These are phyloP conservation scores for Omphalea diandra DNA, from an alignment of 441 rosid genomes.

Conservation along the genomic window DNA sequence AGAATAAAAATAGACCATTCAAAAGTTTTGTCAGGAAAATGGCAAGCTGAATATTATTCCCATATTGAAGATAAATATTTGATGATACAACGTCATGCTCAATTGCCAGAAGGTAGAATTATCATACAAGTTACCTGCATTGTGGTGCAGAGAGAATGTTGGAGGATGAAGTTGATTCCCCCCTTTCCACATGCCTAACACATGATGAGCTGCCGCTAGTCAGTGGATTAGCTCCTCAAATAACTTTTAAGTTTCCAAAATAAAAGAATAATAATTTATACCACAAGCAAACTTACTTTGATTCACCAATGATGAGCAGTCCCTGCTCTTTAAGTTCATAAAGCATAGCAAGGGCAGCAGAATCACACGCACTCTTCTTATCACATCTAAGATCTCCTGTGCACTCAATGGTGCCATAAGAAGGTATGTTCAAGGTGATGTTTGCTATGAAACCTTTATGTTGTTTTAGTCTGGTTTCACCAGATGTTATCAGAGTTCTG, in stretches of 20 bases:
- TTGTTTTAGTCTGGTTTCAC: conserved; percentile 42
- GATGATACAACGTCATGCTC: neutral
- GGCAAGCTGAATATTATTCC: neutral
- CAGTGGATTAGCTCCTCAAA: neutral
- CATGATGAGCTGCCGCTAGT: no score
- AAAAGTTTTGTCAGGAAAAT: neutral
- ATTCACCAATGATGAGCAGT: conserved; percentile 35
- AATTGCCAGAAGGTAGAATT: neutral
- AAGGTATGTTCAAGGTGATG: conserved; percentile 50
- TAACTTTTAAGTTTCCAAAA: neutral
- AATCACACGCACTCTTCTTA: conserved; percentile 82
- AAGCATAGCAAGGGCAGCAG: conserved; percentile 68
- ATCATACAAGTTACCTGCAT: neutral
- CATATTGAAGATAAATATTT: neutral
- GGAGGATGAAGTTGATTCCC: neutral
- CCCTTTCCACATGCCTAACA: no score
- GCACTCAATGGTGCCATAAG: conserved; percentile 43
- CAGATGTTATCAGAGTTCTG: conserved; percentile 54
- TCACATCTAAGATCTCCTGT: conserved; percentile 69
- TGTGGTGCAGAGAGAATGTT: neutral
- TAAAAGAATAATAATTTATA: neutral
- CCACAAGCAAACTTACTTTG: neutral
- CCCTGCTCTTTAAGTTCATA: conserved; percentile 56
- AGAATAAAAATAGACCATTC: no score
- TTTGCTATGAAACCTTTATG: conserved; percentile 54